Evolutionary conservation across 2,329 filamentous ascomycete species (phyloP).

Genomic region (Alternaria ventricosa): DNA sequence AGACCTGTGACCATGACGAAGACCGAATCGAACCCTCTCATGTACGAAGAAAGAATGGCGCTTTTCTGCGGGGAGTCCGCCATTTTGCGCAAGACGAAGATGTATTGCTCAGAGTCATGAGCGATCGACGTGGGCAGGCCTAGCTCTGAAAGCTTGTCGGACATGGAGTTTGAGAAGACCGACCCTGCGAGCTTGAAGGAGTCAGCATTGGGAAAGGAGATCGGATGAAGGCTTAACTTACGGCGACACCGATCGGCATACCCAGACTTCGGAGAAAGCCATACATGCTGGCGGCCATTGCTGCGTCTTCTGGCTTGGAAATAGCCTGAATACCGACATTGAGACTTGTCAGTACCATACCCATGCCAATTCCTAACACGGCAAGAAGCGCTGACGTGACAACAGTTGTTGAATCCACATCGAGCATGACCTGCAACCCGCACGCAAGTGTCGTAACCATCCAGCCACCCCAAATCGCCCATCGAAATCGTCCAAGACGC

Average conservation of each 20-base stretch:
- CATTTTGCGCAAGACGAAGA: slow-evolving; percentile 31
- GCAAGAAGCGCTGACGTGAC: slow-evolving; percentile 49
- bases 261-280: slow-evolving; percentile 51
- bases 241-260: slow-evolving; percentile 54
- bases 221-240: slow-evolving; percentile 8
- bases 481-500: slow-evolving; percentile 42
- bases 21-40: slow-evolving; percentile 33
- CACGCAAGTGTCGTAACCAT: slow-evolving; percentile 44
- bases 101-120: slow-evolving; percentile 37
- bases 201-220: background rate
- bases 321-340: slow-evolving; percentile 52
- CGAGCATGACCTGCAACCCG: slow-evolving; percentile 49
- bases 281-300: slow-evolving; percentile 49
- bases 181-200: slow-evolving; percentile 30
- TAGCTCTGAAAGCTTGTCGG: slow-evolving; percentile 28
- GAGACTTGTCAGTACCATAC: slow-evolving; percentile 50
- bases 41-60: slow-evolving; percentile 32
- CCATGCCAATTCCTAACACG: slow-evolving; percentile 52
- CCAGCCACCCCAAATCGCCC: slow-evolving; percentile 55
- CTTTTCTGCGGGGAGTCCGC: slow-evolving; percentile 15
- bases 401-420: slow-evolving; percentile 38
- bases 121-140: slow-evolving; percentile 32
- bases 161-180: slow-evolving; percentile 53
- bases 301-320: slow-evolving; percentile 38
- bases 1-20: slow-evolving; percentile 32